Evolutionary conservation across 2,329 filamentous ascomycete species (phyloP).

Genomic region (Helotiales sp.): DNA sequence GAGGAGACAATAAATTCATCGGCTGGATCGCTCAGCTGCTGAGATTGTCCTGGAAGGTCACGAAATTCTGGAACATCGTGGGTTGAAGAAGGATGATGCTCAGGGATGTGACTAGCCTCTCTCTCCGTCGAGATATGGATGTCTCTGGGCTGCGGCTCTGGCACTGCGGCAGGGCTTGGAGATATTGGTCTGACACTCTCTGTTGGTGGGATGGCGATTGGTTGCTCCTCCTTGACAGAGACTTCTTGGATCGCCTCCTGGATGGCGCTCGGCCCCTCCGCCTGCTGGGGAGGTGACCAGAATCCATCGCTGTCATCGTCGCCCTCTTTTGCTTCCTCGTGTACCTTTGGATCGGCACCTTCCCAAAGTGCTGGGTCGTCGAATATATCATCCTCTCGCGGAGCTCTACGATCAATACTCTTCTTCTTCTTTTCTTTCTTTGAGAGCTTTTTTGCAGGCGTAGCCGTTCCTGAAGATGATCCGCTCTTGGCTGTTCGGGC

Average conservation of each 20-base stretch:
- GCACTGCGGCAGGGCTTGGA: neutral
- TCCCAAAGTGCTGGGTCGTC: slow-evolving; percentile 53
- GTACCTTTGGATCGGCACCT: slow-evolving; percentile 46
- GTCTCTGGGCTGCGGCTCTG: neutral
- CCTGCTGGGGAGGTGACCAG: slow-evolving; percentile 42
- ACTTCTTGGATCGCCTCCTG: neutral
- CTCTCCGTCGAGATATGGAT: neutral
- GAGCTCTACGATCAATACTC: slow-evolving; percentile 48
- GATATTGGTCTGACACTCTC: neutral
- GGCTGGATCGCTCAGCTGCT: slow-evolving; percentile 18
- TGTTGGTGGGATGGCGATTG: neutral
- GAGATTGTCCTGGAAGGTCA: slow-evolving; percentile 2
- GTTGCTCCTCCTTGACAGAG: neutral
- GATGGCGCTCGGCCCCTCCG: slow-evolving; percentile 17
- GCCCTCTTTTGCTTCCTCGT: slow-evolving; percentile 36
- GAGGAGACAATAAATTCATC: slow-evolving; percentile 21
- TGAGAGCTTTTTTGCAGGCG: slow-evolving; percentile 43
- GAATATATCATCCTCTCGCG: slow-evolving; percentile 52
- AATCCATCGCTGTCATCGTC: slow-evolving; percentile 41
- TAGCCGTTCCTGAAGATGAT: slow-evolving; percentile 41
- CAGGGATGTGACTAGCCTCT: neutral
- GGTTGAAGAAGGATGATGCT: neutral
- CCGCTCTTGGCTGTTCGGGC: slow-evolving; percentile 8
- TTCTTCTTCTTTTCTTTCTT: slow-evolving; percentile 48
- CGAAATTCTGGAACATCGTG: neutral